phyloP scores from a whole-genome alignment of 345 rosid species.

The Melaleuca alternifolia region DNA sequence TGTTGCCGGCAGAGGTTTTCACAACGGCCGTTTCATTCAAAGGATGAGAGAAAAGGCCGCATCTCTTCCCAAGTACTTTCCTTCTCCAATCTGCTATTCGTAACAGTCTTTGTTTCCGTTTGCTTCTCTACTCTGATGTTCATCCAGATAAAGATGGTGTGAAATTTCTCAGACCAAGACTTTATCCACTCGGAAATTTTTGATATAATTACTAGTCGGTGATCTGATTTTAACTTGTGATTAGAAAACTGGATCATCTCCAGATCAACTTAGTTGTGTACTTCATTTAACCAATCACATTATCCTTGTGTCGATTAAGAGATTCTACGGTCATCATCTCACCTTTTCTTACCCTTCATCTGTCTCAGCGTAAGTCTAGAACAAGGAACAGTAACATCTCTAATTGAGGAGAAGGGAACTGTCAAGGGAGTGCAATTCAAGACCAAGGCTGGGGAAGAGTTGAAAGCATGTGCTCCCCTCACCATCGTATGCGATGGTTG shows the following conservation, averaged over 20 bases:
- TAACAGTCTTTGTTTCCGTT: neutral
- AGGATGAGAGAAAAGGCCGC: slow-evolving; percentile 45
- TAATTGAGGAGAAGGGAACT: slow-evolving; percentile 20
- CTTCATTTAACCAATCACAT: neutral
- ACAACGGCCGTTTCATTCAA: slow-evolving; percentile 43
- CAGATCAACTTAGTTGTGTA: neutral
- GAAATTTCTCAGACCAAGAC: neutral
- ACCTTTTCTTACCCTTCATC: neutral
- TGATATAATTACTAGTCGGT: neutral
- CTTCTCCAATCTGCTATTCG: neutral
- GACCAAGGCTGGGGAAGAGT: slow-evolving; percentile 13
- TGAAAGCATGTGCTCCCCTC: slow-evolving; percentile 21
- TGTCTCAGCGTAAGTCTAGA: slow-evolving; percentile 36
- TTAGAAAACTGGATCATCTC: neutral
- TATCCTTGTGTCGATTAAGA: neutral
- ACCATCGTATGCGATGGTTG: slow-evolving; percentile 32
- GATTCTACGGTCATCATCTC: neutral
- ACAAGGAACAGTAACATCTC: slow-evolving; percentile 31
- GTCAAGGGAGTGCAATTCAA: slow-evolving; percentile 28
- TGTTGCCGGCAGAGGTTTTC: slow-evolving; percentile 40
- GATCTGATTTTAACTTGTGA: neutral
- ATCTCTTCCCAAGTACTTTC: slow-evolving; percentile 32
- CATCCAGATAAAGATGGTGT: neutral
- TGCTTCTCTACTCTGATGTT: neutral
- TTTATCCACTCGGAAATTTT: neutral